A percentile compares a stretch with the other conserved stretches of the same genome.
Evolutionary conservation across 75 land plant genomes (phyloP).

Genomic region (Gnetum montanum): DNA sequence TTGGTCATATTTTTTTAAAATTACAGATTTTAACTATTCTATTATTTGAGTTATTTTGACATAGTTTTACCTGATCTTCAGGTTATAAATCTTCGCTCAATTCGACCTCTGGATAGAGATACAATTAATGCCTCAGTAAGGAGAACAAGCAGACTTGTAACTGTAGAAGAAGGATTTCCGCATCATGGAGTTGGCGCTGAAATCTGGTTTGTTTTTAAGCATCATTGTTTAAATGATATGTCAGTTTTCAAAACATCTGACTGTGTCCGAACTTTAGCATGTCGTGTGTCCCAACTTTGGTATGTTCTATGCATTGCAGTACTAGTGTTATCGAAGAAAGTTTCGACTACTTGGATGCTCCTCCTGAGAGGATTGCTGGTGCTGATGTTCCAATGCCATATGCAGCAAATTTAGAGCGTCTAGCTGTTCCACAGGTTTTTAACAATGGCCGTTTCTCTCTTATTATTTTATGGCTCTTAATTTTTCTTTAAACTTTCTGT

Average conservation of each 20-base stretch:
- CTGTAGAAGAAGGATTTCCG: slow-evolving; percentile 89
- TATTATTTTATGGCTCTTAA: not conserved
- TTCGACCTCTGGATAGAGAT: slow-evolving; percentile 75
- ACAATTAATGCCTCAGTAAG: slow-evolving; percentile 76
- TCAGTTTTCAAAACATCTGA: too few species aligned
- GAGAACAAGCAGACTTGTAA: slow-evolving; percentile 74
- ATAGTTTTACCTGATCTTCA: too few species aligned
- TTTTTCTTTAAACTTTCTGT: not conserved
- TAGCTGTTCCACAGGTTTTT: slow-evolving; percentile 92
- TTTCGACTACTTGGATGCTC: slow-evolving; percentile 94
- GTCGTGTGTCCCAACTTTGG: too few species aligned
- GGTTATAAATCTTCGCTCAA: slow-evolving; percentile 77
- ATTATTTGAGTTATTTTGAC: too few species aligned
- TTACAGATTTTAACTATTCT: too few species aligned
- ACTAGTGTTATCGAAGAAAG: slow-evolving; percentile 78
- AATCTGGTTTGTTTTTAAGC: slow-evolving; percentile 44
- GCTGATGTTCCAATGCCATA: slow-evolving; percentile 99
- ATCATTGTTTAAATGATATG: too few species aligned
- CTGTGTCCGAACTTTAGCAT: too few species aligned
- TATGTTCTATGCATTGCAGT: too few species aligned
- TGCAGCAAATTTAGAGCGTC: slow-evolving; percentile 91
- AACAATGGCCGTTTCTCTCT: not conserved
- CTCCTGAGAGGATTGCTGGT: slow-evolving; percentile 82
- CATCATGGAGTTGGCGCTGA: slow-evolving; percentile 92
- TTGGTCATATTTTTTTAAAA: slow-evolving; percentile 5